Percentiles rank a stretch among this genome's conserved stretches.
Evolutionary conservation across 306 rosid genomes (phyloP).

Genomic region (Lagenaria siceraria): DNA sequence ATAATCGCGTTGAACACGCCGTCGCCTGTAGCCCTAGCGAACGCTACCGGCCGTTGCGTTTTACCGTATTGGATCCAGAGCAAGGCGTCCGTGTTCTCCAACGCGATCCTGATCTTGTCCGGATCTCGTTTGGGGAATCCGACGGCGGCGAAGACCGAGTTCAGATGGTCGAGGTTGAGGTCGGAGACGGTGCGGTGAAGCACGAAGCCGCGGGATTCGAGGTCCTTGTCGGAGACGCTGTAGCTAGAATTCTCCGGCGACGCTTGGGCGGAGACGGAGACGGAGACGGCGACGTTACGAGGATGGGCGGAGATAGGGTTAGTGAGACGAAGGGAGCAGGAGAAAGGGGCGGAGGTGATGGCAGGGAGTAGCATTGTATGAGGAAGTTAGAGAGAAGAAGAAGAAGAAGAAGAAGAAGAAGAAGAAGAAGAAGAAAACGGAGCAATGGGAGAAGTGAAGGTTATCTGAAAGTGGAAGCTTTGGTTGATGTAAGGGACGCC

Average conservation of each 20-base stretch:
- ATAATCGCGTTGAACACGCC: slow-evolving; percentile 88
- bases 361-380: slow-evolving; percentile 1
- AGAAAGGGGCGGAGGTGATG: neutral
- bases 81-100: slow-evolving; percentile 60
- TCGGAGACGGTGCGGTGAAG: slow-evolving; percentile 43
- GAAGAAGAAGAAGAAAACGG: neutral
- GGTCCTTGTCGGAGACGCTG: slow-evolving; percentile 45
- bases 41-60: slow-evolving; percentile 57
- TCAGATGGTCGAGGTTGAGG: slow-evolving; percentile 56
- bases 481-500: neutral
- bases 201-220: slow-evolving; percentile 57
- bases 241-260: neutral
- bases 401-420: neutral
- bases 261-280: slow-evolving; percentile 24
- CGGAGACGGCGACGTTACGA: slow-evolving; percentile 19
- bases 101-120: slow-evolving; percentile 46
- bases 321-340: slow-evolving; percentile 6
- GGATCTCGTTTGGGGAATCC: slow-evolving; percentile 79
- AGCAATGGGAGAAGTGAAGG: neutral
- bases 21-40: slow-evolving; percentile 85
- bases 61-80: slow-evolving; percentile 62
- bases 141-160: slow-evolving; percentile 69
- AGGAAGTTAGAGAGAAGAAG: neutral
- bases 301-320: neutral
- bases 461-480: neutral